These are phyloP conservation scores for Salix purpurea DNA, from an alignment of 345 rosid species.

Conservation along the genomic window DNA sequence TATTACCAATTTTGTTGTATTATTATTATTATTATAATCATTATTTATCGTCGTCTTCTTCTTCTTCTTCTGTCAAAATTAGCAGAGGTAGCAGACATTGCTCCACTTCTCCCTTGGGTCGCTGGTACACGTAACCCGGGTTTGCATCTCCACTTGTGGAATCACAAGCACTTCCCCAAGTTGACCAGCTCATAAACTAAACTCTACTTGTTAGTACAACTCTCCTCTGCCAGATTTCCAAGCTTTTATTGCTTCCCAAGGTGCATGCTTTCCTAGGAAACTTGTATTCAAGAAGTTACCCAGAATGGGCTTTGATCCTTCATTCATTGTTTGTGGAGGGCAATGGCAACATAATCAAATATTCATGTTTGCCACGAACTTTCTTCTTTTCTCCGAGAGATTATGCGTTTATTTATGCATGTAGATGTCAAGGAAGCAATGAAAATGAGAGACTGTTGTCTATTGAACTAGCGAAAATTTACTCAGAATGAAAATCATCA, in stretches of 20 bases:
- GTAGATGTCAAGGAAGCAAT: no score
- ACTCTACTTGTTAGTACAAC: neutral
- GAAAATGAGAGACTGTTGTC: no score
- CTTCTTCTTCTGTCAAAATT: neutral
- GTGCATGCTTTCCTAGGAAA: neutral
- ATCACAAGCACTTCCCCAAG: neutral
- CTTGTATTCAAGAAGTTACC: neutral
- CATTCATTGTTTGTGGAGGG: neutral
- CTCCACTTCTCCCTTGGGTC: neutral
- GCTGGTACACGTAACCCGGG: slow-evolving; percentile 5
- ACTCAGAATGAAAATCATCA: no score
- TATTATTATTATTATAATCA: neutral
- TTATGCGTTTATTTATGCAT: neutral
- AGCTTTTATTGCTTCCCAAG: neutral
- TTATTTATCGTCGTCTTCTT: neutral
- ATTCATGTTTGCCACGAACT: neutral
- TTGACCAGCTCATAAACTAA: neutral
- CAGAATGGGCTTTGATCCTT: neutral
- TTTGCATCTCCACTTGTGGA: neutral
- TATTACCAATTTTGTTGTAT: neutral
- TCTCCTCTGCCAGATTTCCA: no score
- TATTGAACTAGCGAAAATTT: no score
- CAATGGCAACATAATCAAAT: neutral
- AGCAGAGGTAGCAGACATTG: neutral
- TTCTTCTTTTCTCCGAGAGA: neutral